Conservation (phyloP, 768 basidiomycete genomes). For the Mycena olivaceomarginata region DNA sequence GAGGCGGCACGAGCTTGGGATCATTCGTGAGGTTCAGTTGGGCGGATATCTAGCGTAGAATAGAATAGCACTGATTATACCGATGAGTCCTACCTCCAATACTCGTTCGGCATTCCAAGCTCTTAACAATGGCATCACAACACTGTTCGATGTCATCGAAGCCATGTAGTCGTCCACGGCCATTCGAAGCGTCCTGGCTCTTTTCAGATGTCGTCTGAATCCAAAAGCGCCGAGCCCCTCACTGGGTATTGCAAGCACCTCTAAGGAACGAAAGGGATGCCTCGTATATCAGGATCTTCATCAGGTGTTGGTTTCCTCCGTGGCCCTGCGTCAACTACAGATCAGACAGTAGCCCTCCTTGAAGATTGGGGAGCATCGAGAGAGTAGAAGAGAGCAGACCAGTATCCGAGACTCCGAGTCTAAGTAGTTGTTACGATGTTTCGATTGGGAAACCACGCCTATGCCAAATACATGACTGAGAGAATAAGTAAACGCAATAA, state of each 20-base stretch:
- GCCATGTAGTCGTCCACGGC: neutral
- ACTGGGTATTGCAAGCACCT: neutral
- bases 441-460: too few species aligned
- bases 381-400: too few species aligned
- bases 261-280: neutral
- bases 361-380: too few species aligned
- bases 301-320: neutral
- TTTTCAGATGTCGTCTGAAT: neutral
- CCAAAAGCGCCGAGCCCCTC: neutral
- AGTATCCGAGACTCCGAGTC: too few species aligned
- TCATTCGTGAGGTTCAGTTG: too few species aligned
- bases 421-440: too few species aligned
- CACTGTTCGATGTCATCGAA: conserved; percentile 16
- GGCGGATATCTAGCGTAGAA: too few species aligned
- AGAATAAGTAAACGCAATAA: too few species aligned
- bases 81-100: conserved; percentile 5
- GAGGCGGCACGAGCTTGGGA: neutral
- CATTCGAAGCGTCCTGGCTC: neutral
- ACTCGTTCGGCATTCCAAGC: conserved; percentile 27
- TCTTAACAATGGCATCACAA: conserved; percentile 21
- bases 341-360: too few species aligned
- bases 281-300: neutral
- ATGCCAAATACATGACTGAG: too few species aligned
- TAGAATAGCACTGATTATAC: neutral
- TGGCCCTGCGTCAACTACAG: too few species aligned